Percentiles rank a stretch among this genome's conserved stretches.
phyloP scores from a whole-genome alignment of 306 rosid species.

The Albizia julibrissin region DNA sequence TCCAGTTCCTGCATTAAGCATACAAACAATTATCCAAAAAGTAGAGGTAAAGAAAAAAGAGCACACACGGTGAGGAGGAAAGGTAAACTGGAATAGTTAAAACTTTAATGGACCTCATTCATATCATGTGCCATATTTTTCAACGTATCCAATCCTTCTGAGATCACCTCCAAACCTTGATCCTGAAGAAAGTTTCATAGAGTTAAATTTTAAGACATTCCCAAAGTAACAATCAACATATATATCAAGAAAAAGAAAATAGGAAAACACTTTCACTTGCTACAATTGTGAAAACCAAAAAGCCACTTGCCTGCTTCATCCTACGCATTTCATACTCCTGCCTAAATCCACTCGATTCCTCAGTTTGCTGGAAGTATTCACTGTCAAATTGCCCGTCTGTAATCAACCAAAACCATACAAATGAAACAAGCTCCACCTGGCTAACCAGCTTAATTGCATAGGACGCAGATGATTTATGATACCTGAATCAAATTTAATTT shows the following conservation, averaged over 20 bases:
- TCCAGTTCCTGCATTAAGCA: slow-evolving; percentile 72
- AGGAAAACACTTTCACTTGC: not conserved
- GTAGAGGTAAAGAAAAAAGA: not conserved
- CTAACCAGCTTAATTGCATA: not conserved
- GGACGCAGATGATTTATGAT: slow-evolving; percentile 24
- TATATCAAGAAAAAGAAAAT: not conserved
- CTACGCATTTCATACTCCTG: slow-evolving; percentile 96
- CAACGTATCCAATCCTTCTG: slow-evolving; percentile 92
- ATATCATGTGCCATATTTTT: slow-evolving; percentile 97
- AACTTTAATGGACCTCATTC: slow-evolving; percentile 72
- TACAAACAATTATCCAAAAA: slow-evolving; percentile 23
- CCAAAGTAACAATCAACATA: slow-evolving; percentile 8
- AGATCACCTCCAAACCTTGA: slow-evolving; percentile 94
- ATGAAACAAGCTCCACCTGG: slow-evolving; percentile 2
- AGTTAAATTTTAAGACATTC: slow-evolving; percentile 31
- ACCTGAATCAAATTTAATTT: slow-evolving; percentile 95
- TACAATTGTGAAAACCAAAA: slow-evolving; percentile 27
- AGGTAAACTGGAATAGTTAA: not conserved
- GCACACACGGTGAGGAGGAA: not conserved
- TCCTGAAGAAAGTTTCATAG: slow-evolving; percentile 53
- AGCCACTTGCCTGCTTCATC: slow-evolving; percentile 70
- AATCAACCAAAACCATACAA: slow-evolving; percentile 33
- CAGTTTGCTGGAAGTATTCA: slow-evolving; percentile 77
- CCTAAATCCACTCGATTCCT: slow-evolving; percentile 80
- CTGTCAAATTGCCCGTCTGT: slow-evolving; percentile 84